phyloP scores from a whole-genome alignment of 768 basidiomycete species.

The Lactarius quietus region DNA sequence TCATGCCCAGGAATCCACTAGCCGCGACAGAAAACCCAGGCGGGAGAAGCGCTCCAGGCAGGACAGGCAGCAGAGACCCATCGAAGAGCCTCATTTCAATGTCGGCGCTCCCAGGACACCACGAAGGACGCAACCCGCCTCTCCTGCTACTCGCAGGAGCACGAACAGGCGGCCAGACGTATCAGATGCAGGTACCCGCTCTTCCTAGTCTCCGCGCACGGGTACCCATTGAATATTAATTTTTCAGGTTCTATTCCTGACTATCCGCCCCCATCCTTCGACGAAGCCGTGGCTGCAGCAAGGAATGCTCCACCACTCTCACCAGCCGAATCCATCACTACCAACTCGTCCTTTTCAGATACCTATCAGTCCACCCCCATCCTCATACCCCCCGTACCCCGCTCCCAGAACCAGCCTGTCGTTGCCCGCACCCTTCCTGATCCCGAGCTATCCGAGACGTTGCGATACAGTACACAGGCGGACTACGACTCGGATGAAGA shows the following conservation, averaged over 20 bases:
- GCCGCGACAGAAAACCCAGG: conserved; percentile 44
- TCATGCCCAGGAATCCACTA: conserved; percentile 49
- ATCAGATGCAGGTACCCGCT: conserved; percentile 33
- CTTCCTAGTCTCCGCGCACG: background rate
- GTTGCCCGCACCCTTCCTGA: conserved; percentile 10
- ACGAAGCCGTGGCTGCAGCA: conserved; percentile 47
- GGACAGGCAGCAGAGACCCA: conserved; percentile 17
- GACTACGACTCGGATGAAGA: conserved; percentile 26
- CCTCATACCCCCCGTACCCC: conserved; percentile 24
- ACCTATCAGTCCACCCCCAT: conserved; percentile 19
- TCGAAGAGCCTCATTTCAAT: conserved; percentile 27
- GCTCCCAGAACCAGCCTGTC: conserved; percentile 18
- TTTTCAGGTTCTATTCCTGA: conserved; percentile 41
- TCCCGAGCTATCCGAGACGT: conserved; percentile 8
- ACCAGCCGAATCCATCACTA: conserved; percentile 13
- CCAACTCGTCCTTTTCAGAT: conserved; percentile 19
- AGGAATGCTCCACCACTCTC: conserved; percentile 17
- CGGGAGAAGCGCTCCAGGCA: conserved; percentile 27
- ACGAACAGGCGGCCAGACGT: conserved; percentile 28
- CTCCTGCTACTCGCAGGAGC: conserved; percentile 18
- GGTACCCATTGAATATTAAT: conserved; percentile 4
- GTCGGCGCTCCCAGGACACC: conserved; percentile 23
- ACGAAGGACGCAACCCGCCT: conserved; percentile 22
- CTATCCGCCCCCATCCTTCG: conserved; percentile 74
- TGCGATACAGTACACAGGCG: conserved; percentile 27